These are phyloP conservation scores for Cytospora schulzeri DNA, from an alignment of 2,329 filamentous ascomycete species.

Conservation along the genomic window DNA sequence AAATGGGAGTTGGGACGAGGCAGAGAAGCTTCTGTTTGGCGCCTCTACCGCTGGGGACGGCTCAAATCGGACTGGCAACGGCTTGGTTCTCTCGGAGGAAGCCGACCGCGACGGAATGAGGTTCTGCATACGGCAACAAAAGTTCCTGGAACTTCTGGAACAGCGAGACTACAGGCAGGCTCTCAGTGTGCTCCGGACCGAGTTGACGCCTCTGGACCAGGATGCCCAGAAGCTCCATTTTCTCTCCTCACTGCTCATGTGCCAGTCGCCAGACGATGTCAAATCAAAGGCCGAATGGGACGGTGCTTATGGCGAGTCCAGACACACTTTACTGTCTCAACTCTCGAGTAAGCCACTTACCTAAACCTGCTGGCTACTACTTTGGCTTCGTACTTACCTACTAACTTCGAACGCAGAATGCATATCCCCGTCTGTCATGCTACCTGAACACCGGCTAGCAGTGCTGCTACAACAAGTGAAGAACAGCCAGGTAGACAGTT, in stretches of 20 bases:
- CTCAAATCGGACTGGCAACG: constrained; percentile 46
- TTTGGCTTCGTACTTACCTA: not conserved
- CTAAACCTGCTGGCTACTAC: constrained; percentile 4
- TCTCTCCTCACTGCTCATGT: constrained; percentile 91
- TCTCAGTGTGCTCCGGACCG: constrained; percentile 79
- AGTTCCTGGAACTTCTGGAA: constrained; percentile 90
- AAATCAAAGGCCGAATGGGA: constrained; percentile 81
- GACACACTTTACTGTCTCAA: constrained; percentile 74
- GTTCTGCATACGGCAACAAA: constrained; percentile 89
- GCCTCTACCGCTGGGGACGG: constrained; percentile 42
- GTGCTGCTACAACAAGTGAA: constrained; percentile 83
- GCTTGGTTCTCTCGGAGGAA: constrained; percentile 73
- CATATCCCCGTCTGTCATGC: constrained; percentile 95
- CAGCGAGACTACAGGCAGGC: constrained; percentile 71
- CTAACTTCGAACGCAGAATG: constrained; percentile 58
- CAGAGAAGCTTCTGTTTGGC: constrained; percentile 78
- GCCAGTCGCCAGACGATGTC: constrained; percentile 74
- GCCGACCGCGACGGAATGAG: constrained; percentile 79
- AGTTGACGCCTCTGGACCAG: constrained; percentile 83
- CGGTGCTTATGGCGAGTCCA: constrained; percentile 73
- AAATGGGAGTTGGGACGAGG: constrained; percentile 77
- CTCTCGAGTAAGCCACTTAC: constrained; percentile 67
- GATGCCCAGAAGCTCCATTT: constrained; percentile 78
- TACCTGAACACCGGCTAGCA: constrained; percentile 87
- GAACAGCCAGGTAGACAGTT: constrained; percentile 77